Conservation (phyloP, 495 filamentous ascomycete species). For the Penicillium samsonianum region DNA sequence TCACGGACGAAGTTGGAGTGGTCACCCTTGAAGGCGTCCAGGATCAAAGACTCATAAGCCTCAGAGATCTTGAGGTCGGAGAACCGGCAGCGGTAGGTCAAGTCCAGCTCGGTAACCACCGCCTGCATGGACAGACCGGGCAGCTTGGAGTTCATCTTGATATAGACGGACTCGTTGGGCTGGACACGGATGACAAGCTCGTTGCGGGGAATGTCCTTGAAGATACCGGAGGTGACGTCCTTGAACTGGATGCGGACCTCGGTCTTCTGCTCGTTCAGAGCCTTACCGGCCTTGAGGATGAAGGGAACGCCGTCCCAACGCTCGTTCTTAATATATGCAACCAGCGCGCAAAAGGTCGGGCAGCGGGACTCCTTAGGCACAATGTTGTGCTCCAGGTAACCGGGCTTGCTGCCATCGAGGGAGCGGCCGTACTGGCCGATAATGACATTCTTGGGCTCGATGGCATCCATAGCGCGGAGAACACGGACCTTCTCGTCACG, state of each 20-base stretch:
- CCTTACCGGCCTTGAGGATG: constrained; percentile 98
- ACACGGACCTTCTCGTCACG: constrained; percentile 97
- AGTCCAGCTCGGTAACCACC: constrained; percentile 97
- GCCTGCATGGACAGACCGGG: constrained; percentile 99
- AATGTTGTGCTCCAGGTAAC: constrained; percentile 99
- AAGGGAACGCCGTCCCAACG: constrained; percentile 99
- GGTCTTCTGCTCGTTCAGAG: constrained; percentile 98
- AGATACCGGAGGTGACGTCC: constrained; percentile 98
- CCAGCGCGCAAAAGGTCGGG: constrained; percentile 96
- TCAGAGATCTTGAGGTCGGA: constrained; percentile 99
- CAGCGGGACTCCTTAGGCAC: constrained; percentile 96
- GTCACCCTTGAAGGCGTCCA: constrained; percentile 97
- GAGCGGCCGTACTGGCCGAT: constrained; percentile 98
- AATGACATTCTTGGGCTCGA: constrained; percentile 99
- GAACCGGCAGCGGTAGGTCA: constrained; percentile 97
- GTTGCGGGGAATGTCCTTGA: constrained; percentile 98
- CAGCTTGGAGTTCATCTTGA: constrained; percentile 99
- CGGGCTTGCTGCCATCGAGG: constrained; percentile 92
- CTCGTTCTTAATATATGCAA: constrained; percentile 98
- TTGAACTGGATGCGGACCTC: constrained; percentile 99
- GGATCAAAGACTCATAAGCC: constrained; percentile 95
- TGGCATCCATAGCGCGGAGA: constrained; percentile 86
- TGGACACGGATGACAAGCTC: constrained; percentile 99
- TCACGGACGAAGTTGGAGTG: constrained; percentile 99
- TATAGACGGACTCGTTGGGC: constrained; percentile 98